Conservation (phyloP, 352 stramenopile species). For the Phytophthora multivora region DNA sequence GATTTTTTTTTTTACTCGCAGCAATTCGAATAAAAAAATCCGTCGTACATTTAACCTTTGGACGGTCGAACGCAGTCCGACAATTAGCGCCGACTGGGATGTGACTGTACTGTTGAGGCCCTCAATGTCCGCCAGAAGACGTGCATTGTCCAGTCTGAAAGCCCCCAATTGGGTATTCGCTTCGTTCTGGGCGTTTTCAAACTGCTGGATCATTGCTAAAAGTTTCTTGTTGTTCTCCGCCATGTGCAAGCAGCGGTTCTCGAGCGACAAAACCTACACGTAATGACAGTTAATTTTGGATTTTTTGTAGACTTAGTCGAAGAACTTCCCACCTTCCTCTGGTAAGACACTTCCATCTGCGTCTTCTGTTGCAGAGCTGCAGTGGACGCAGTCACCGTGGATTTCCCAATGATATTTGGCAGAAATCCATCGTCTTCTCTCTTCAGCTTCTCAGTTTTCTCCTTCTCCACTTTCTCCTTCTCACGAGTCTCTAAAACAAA, state of each 20-base stretch:
- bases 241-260: conserved; percentile 62
- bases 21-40: background rate
- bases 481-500: conserved; percentile 43
- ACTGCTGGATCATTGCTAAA: conserved; percentile 61
- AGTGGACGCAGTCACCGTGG: conserved; percentile 25
- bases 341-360: conserved; percentile 68
- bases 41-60: conserved; percentile 51
- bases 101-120: conserved; percentile 51
- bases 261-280: conserved; percentile 57
- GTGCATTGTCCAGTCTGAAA: conserved; percentile 50
- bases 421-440: conserved; percentile 33
- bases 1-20: background rate
- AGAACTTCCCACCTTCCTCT: conserved; percentile 57
- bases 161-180: conserved; percentile 34
- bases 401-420: conserved; percentile 45
- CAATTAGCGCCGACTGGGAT: conserved; percentile 63
- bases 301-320: background rate
- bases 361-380: conserved; percentile 68
- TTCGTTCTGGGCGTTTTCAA: conserved; percentile 59
- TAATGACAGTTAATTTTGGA: background rate
- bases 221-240: conserved; percentile 78
- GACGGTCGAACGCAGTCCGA: conserved; percentile 60
- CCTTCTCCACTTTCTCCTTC: conserved; percentile 53
- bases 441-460: conserved; percentile 46
- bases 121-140: conserved; percentile 43